A percentile compares a stretch with the other conserved stretches of the same genome.
phyloP scores from a whole-genome alignment of 306 rosid species.

The Casuarina equisetifolia region DNA sequence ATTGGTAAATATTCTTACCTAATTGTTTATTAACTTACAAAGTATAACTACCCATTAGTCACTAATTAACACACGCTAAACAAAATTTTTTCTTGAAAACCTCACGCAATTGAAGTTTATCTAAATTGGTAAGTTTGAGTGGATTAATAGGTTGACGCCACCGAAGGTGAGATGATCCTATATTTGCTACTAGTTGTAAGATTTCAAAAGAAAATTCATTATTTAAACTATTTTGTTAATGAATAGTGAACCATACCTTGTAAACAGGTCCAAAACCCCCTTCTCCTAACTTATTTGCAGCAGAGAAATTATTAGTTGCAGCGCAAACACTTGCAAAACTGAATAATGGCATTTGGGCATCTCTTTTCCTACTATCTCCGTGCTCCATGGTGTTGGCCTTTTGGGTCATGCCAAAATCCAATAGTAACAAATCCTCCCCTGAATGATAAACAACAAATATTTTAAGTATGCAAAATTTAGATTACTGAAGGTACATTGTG shows the following conservation, averaged over 20 bases:
- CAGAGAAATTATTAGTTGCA: constrained; percentile 50
- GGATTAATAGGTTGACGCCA: too few species aligned
- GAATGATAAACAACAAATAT: not conserved
- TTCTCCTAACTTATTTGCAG: constrained; percentile 22
- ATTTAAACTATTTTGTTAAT: not conserved
- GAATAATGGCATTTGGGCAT: too few species aligned
- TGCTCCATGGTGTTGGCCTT: too few species aligned
- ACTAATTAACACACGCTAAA: not conserved
- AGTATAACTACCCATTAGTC: constrained; percentile 15
- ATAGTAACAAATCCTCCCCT: too few species aligned
- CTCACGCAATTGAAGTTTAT: constrained; percentile 14
- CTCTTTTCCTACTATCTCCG: too few species aligned
- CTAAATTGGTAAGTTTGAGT: too few species aligned
- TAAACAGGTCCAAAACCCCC: too few species aligned
- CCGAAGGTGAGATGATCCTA: too few species aligned
- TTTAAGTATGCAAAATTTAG: not conserved
- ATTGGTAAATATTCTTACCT: too few species aligned
- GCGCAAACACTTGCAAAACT: constrained; percentile 31
- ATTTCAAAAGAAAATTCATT: not conserved
- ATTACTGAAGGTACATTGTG: too few species aligned
- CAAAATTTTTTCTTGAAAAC: not conserved
- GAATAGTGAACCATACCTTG: too few species aligned
- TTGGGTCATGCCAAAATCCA: too few species aligned
- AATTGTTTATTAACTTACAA: not conserved
- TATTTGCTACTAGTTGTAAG: not conserved